Evolutionary conservation across 129 eudicot genomes (phyloP), one percentile per base, ranked within the genome.

Genomic region (Flaveria bidentis): DNA sequence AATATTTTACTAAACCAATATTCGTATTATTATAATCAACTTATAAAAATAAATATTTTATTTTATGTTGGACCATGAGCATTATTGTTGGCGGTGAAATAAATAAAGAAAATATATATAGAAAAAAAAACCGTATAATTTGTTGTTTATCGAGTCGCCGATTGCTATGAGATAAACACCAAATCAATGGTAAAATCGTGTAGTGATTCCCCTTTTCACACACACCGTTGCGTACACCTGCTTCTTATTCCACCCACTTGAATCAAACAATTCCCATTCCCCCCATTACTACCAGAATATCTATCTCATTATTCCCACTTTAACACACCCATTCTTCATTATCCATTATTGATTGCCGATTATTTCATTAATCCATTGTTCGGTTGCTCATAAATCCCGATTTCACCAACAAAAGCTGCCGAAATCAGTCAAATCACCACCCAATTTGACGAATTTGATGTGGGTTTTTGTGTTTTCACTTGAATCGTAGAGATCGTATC

Each of bases 41-140:
- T 45, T 45, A 45, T 45, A 0, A 10, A 0, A 45, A 9, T 10
- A 45, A 45, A 10, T 10, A 45, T 12, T 45, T 2, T 45, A 45
- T 45, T 14, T 45, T 45, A 10, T 71, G n/a, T 53, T 53, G 66
- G 66, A 28, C 10, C 33, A n/a, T 6, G 1, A 76, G 14, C 13
- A 64, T 64, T 69, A 67, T 77, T 22, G 81, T 46, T 78, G 81
- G 81, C 81, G 75, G 82, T 69, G 61, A 55, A 69, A 78, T 69
- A 55, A 60, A 23, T 36, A 9, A 51, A 76, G 18, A 16, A 2
- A 22, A 1, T 26, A 50, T 55, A 12, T 0, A 56, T n/a, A n/a
- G n/a, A 0, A 20, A 20, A 6, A 16, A 44, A 15, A 4, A n/a
- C 9, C 26, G 17, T 42, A 55, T 57, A 9, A 41, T 74, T 77